These are phyloP conservation scores for Penicillium lividum DNA, from an alignment of 495 filamentous ascomycete species.

Conservation along the genomic window DNA sequence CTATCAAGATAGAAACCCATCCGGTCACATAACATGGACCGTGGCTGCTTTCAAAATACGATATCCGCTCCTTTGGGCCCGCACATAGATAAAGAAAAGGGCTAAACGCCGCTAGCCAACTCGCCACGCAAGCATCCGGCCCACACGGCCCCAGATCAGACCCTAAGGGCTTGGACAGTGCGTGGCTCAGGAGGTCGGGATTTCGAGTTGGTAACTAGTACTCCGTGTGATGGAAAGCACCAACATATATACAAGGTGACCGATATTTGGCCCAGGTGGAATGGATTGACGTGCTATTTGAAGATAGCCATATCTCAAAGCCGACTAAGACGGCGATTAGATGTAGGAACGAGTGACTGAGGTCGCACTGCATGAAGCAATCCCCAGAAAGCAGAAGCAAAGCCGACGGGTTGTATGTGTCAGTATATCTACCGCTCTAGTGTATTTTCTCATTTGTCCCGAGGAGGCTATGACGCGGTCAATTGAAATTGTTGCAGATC, in stretches of 20 bases:
- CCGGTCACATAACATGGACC: background rate
- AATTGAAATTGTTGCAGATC: conserved; percentile 26
- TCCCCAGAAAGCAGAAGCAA: background rate
- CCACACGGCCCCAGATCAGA: conserved; percentile 9
- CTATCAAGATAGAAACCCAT: background rate
- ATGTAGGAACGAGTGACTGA: too few species aligned
- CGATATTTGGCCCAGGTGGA: too few species aligned
- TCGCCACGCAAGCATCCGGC: conserved; percentile 14
- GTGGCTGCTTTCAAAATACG: background rate
- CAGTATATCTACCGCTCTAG: conserved; percentile 3
- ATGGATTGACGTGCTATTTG: too few species aligned
- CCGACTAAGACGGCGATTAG: too few species aligned
- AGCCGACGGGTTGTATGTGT: background rate
- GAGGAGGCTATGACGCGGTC: conserved; percentile 22
- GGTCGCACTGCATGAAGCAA: too few species aligned
- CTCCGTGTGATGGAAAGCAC: too few species aligned
- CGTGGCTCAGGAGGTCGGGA: background rate
- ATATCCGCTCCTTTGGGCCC: background rate
- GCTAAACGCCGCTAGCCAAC: conserved; percentile 11
- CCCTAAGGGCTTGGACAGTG: background rate
- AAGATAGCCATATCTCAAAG: too few species aligned
- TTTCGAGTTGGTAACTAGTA: background rate
- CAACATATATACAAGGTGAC: too few species aligned
- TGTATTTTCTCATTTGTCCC: background rate
- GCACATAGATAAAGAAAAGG: background rate